Evolutionary conservation across 257 asterid genomes (phyloP), one percentile per base, ranked within the genome.

Genomic region (Plantago major): DNA sequence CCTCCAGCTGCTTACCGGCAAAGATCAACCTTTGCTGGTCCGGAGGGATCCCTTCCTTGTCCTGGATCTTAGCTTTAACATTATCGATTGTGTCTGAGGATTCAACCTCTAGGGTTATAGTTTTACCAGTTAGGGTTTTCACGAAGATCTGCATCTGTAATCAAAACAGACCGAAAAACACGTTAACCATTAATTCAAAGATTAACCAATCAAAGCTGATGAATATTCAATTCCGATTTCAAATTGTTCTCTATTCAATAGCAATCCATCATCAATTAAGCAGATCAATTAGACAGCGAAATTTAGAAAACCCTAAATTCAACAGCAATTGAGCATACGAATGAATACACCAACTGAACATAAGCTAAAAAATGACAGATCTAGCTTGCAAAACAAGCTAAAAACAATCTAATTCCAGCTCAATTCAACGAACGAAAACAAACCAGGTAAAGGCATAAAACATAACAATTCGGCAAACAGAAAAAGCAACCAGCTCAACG

Each of bases 81-180:
- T 79, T 79, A 64, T 79, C 84, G 0, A 79, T 79, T 6, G 81
- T 79, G 46, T 79, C 81, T 0, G 79, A 75, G 55, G 79, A 73
- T 52, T 75, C 79, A 0, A 79, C 79, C 48, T 75, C 81, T 0
- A 75, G 66, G 13, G 81, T 78, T 5, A 84, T 84, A 0, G 91
- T 84, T 56, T 84, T 79, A 0, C 89, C 89, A 0, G 86, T 84
- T 0, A 85, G 57, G 2, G 94, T 85, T 48, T 82, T 85, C 0
- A 86, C 95, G 0, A 86, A 86, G 47, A 77, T 77, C 59, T 77
- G 91, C 91, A 84, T 81, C 83, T 81, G 84, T 55, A 46, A 50
- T 5, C 17, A 48, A 47, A n/a, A 12, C 19, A 47, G 52, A 14
- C 4, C 8, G 8, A 33, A 33, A 33, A 33, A 33, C 40, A 33